A percentile compares a stretch with the other conserved stretches of the same genome.
phyloP scores from a whole-genome alignment of 2,329 filamentous ascomycete species.

The Hyphodiscus sp. region DNA sequence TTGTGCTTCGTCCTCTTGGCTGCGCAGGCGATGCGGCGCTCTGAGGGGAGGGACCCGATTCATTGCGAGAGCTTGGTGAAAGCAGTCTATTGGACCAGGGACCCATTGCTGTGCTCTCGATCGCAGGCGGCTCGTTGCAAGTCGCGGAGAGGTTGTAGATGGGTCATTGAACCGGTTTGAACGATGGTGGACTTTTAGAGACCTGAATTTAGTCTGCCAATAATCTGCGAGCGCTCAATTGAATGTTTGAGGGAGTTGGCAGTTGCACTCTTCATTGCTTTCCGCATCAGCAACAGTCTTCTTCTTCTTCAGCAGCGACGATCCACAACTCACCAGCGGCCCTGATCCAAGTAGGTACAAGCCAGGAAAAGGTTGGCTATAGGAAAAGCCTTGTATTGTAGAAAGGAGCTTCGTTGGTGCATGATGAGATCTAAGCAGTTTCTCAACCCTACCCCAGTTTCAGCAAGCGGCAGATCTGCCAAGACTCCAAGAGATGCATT shows the following conservation, averaged over 20 bases:
- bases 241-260: background rate
- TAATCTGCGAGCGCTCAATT: background rate
- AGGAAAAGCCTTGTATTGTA: background rate
- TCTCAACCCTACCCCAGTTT: slow-evolving; percentile 8
- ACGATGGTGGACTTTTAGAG: slow-evolving; percentile 2
- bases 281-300: background rate
- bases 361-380: background rate
- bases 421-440: slow-evolving; percentile 4
- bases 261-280: background rate
- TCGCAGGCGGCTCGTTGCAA: slow-evolving; percentile 8
- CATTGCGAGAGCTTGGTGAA: slow-evolving; percentile 23
- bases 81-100: slow-evolving; percentile 28
- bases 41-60: slow-evolving; percentile 6
- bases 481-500: slow-evolving; percentile 5
- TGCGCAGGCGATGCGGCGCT: slow-evolving; percentile 15
- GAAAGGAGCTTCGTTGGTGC: background rate
- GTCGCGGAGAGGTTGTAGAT: slow-evolving; percentile 12
- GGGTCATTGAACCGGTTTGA: slow-evolving; percentile 17
- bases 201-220: background rate
- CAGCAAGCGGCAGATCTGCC: slow-evolving; percentile 3
- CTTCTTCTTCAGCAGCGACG: too few species aligned
- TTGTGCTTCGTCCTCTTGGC: slow-evolving; percentile 12
- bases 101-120: slow-evolving; percentile 26
- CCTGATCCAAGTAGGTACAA: background rate
- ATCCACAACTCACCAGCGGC: slow-evolving; percentile 4